Evolutionary conservation across 306 rosid species (phyloP), one percentile per base, ranked within the genome.

Genomic region (Prunus davidiana): DNA sequence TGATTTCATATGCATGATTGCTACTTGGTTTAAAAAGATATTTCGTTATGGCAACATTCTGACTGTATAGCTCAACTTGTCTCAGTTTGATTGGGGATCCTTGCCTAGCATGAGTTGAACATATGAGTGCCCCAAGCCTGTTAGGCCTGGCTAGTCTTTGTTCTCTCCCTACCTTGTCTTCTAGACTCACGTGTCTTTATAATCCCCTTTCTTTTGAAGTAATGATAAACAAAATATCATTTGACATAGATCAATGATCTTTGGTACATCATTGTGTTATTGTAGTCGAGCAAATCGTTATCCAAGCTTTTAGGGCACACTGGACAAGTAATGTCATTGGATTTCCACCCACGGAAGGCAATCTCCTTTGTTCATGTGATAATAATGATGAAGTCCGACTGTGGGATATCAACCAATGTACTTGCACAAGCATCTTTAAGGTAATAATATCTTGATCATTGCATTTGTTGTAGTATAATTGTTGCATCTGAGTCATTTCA

Each of bases 291-390:
- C 25, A 62, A 27, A 79, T 60, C 89, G 1, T 49, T 80, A 49
- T 18, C 12, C 64, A 62, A 76, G 62, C 79, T 89, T 49, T 9
- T 14, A 68, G 94, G 90, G 15, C 94, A 88, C 80, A 45, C 63
- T 5, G 91, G 72, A 25, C 86, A 74, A 78, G 97, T 88, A 66
- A 86, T 86, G 85, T 89, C 95, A 69, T 27, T 89, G 75, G 97
- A 89, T 77, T 91, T 88, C 80, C 95, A 91, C 79, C 97, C 97
- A 55, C 80, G 51, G 43, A 77, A 80, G 65, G 11, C 12, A 84
- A 86, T 69, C 81, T 91, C 75, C 85, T 89, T 65, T 88, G 93
- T 72, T 89, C 95, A 8, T 86, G 95, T 13, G 95, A 88, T 77
- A 69, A 69, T 50, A 73, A 73, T 16, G 84, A 79, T 62, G 80